A percentile compares a stretch with the other conserved stretches of the same genome.
Conservation (phyloP, 768 basidiomycete species). For the Multifurca ochricompacta region DNA sequence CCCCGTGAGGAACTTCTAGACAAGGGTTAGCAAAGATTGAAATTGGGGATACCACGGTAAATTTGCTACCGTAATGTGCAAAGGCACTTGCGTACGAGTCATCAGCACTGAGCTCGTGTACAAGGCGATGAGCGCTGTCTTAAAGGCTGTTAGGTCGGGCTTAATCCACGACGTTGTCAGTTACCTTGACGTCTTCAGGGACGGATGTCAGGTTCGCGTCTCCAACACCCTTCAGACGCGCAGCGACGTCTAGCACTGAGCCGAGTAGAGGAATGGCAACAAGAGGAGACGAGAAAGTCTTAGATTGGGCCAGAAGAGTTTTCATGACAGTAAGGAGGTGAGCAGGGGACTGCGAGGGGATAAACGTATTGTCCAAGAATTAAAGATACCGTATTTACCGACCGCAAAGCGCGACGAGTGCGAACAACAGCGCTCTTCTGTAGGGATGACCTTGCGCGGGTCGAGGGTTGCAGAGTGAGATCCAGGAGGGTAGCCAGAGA, state of each 20-base stretch:
- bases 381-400: conserved; percentile 32
- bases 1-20: conserved; percentile 46
- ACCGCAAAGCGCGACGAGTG: conserved; percentile 59
- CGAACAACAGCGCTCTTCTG: conserved; percentile 54
- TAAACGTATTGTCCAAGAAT: neutral
- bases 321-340: conserved; percentile 44
- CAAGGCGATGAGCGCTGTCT: conserved; percentile 52
- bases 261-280: conserved; percentile 50
- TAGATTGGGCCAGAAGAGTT: conserved; percentile 44
- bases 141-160: neutral
- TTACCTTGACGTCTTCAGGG: conserved; percentile 41
- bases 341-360: conserved; percentile 29
- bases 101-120: conserved; percentile 59
- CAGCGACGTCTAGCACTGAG: conserved; percentile 58
- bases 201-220: conserved; percentile 37
- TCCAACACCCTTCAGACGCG: conserved; percentile 54
- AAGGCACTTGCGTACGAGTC: conserved; percentile 53
- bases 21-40: conserved; percentile 7
- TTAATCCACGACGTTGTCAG: neutral
- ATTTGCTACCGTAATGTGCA: conserved; percentile 48
- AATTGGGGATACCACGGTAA: neutral
- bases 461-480: conserved; percentile 43
- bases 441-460: conserved; percentile 48
- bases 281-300: conserved; percentile 38
- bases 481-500: conserved; percentile 57